Evolutionary conservation across 2,329 filamentous ascomycete species (phyloP).

Genomic region (Ceratocystis eucalypticola): DNA sequence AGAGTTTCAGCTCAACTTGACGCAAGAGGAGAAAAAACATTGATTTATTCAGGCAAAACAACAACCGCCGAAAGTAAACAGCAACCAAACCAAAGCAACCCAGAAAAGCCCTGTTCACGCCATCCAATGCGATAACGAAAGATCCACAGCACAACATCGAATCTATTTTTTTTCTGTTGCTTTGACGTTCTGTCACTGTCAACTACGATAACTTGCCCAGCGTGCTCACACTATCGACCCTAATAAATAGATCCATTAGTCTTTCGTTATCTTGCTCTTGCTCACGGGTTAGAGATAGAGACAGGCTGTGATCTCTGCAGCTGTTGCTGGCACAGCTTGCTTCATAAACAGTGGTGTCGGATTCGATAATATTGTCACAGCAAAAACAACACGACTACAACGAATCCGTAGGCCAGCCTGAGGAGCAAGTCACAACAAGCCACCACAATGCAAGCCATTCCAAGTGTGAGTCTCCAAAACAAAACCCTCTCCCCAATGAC

Average conservation of each 20-base stretch:
- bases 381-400: neutral
- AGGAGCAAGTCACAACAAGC: neutral
- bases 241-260: too few species aligned
- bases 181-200: neutral
- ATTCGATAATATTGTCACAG: neutral
- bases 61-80: conserved; percentile 2
- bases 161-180: neutral
- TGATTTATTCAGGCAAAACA: conserved; percentile 2
- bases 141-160: conserved; percentile 1
- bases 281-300: neutral
- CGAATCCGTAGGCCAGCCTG: neutral
- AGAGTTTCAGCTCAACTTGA: neutral
- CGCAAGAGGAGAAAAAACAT: conserved; percentile 2
- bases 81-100: neutral
- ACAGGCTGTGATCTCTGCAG: neutral
- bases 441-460: conserved; percentile 39
- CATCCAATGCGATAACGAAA: conserved; percentile 4
- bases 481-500: conserved; percentile 17
- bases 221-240: neutral
- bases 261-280: neutral
- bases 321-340: conserved; percentile 7
- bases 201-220: neutral
- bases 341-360: neutral
- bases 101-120: neutral
- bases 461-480: conserved; percentile 32